Conservation (phyloP, 305 asterid genomes). For the Fraxinus sp. region DNA sequence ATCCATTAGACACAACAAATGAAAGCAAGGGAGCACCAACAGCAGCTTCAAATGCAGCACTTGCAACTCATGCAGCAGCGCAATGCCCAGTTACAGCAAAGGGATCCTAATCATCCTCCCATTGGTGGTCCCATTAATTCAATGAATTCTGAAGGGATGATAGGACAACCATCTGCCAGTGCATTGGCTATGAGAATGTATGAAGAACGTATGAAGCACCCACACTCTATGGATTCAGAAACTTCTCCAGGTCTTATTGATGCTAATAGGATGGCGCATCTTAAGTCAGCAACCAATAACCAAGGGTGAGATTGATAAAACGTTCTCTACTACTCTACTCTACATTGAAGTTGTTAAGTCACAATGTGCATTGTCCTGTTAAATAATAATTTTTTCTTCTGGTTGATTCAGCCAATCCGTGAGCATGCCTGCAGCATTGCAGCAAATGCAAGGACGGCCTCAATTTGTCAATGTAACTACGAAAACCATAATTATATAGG, state of each 20-base stretch:
- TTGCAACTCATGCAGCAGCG: conserved; percentile 94
- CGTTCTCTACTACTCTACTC: background rate
- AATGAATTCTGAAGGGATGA: conserved; percentile 77
- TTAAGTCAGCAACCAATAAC: conserved; percentile 82
- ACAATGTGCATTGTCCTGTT: conserved; percentile 1
- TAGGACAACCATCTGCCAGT: conserved; percentile 96
- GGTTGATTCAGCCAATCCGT: conserved; percentile 81
- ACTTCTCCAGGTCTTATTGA: conserved; percentile 74
- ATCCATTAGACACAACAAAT: conserved; percentile 73
- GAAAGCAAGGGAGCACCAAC: conserved; percentile 94
- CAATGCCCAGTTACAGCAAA: conserved; percentile 80
- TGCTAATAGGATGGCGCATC: conserved; percentile 93
- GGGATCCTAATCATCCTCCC: conserved; percentile 93
- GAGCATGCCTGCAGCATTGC: conserved; percentile 85
- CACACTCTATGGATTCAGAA: conserved; percentile 87
- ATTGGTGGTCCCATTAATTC: conserved; percentile 83
- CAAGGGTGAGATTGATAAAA: conserved; percentile 67
- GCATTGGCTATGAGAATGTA: conserved; percentile 92
- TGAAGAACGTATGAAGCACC: conserved; percentile 92
- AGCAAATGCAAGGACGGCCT: conserved; percentile 93
- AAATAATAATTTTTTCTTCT: conserved; percentile 21
- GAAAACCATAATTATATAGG: conserved; percentile 19
- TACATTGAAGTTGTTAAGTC: background rate
- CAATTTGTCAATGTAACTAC: conserved; percentile 71
- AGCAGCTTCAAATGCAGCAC: conserved; percentile 88